Conservation (phyloP, 2,329 filamentous ascomycete genomes). For the Xylaria arbuscula region DNA sequence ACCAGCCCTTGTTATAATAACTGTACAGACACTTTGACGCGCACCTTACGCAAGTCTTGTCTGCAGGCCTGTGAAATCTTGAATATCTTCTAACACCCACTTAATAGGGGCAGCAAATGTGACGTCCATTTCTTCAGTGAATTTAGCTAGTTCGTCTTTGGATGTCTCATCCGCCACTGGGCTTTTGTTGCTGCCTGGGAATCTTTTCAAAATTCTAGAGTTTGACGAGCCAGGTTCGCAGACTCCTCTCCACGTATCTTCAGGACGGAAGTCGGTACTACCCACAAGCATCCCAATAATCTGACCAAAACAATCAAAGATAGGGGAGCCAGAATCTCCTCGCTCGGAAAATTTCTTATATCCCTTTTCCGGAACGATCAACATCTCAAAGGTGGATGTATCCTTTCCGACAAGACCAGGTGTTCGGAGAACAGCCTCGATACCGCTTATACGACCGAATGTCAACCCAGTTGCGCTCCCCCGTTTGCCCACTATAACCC, state of each 20-base stretch:
- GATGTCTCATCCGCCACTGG: neutral
- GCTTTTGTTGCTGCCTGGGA: neutral
- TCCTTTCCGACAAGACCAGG: neutral
- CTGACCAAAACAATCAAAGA: neutral
- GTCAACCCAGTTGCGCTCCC: neutral
- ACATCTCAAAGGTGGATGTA: neutral
- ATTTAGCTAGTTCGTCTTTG: neutral
- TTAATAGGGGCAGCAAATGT: neutral
- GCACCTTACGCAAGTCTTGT: neutral
- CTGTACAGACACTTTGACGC: neutral
- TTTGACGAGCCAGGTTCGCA: neutral
- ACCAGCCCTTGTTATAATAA: too few species aligned
- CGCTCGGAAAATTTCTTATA: neutral
- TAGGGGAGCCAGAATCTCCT: neutral
- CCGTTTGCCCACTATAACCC: neutral
- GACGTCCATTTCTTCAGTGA: neutral
- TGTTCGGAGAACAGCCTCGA: neutral
- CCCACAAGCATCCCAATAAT: neutral
- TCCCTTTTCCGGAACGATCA: neutral
- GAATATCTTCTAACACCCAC: neutral
- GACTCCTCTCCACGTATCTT: neutral
- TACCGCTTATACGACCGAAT: neutral
- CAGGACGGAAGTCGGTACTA: neutral
- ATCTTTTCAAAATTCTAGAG: neutral
- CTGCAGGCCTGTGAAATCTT: neutral